Conservation (phyloP, 2,329 filamentous ascomycete genomes). For the Fusarium sarcochroum region DNA sequence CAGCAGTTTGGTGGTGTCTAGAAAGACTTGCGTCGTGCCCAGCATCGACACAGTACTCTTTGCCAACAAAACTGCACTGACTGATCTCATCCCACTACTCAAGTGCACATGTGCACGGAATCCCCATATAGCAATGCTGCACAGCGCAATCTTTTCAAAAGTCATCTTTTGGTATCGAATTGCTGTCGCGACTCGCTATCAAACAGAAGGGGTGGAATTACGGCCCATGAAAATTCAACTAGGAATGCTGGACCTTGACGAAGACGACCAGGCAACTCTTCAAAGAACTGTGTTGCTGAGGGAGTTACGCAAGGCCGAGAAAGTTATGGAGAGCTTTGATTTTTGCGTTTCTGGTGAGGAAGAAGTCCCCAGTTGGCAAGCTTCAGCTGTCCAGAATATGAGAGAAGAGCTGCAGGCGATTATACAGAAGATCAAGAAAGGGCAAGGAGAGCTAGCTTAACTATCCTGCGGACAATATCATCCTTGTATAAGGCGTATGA, state of each 20-base stretch:
- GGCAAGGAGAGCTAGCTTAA: conserved; percentile 8
- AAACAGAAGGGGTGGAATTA: background rate
- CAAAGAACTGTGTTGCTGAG: conserved; percentile 12
- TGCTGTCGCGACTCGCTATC: conserved; percentile 9
- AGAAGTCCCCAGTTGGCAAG: conserved; percentile 10
- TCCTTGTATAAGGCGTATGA: too few relatives aligned
- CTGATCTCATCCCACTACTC: conserved; percentile 21
- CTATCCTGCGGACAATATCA: rapidly evolving
- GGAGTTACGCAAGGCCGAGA: conserved; percentile 24
- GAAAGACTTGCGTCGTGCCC: background rate
- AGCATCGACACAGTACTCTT: conserved; percentile 33
- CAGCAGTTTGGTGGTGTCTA: background rate
- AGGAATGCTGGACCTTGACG: conserved; percentile 27
- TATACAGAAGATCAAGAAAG: conserved; percentile 22
- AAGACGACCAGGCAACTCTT: conserved; percentile 29
- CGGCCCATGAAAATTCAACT: conserved; percentile 33
- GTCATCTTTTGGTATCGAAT: conserved; percentile 33
- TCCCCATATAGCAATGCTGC: conserved; percentile 19
- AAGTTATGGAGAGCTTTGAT: conserved; percentile 28
- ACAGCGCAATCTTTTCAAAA: conserved; percentile 34
- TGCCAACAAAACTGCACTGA: conserved; percentile 22
- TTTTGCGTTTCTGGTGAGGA: background rate
- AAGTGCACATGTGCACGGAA: conserved; percentile 14
- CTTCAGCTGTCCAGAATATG: conserved; percentile 20
- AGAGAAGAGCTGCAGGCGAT: conserved; percentile 24